Evolutionary conservation across 1,284 basidiomycete species (phyloP).

Genomic region (Trametes versicolor): DNA sequence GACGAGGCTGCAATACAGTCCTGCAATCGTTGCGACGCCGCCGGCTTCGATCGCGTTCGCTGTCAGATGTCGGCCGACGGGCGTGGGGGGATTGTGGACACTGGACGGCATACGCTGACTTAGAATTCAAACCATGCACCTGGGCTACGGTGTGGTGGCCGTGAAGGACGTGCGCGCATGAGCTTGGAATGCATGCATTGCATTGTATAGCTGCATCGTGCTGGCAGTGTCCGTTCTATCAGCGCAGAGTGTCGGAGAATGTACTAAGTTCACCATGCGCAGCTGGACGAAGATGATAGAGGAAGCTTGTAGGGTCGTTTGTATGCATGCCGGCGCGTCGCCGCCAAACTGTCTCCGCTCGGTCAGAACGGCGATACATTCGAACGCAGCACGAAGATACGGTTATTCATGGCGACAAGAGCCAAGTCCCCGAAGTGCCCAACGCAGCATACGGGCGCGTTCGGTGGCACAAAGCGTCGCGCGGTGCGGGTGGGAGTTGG

Average conservation of each 20-base stretch:
- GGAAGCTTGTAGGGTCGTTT: background rate
- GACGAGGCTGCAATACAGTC: background rate
- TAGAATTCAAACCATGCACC: background rate
- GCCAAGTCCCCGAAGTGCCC: slow-evolving; percentile 9
- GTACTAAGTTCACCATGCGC: background rate
- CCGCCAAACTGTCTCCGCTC: slow-evolving; percentile 20
- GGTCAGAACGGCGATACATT: slow-evolving; percentile 12
- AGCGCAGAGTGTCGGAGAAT: background rate
- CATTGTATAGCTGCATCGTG: background rate
- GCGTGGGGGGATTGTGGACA: background rate
- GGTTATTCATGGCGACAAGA: slow-evolving; percentile 1
- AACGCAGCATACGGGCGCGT: background rate
- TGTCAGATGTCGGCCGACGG: background rate
- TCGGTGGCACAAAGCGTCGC: slow-evolving; percentile 7
- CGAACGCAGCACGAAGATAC: slow-evolving; percentile 1
- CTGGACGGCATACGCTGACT: too few species aligned
- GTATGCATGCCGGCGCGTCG: background rate
- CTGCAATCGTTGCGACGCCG: background rate
- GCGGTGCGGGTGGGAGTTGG: slow-evolving; percentile 9
- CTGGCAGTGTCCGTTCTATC: background rate
- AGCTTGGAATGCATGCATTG: background rate
- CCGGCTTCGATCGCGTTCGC: slow-evolving; percentile 3
- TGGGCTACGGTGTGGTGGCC: background rate
- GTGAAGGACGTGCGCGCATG: background rate
- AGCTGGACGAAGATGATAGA: background rate